phyloP scores from a whole-genome alignment of 73 alveolate genomes.

The Diophrys sp. region DNA sequence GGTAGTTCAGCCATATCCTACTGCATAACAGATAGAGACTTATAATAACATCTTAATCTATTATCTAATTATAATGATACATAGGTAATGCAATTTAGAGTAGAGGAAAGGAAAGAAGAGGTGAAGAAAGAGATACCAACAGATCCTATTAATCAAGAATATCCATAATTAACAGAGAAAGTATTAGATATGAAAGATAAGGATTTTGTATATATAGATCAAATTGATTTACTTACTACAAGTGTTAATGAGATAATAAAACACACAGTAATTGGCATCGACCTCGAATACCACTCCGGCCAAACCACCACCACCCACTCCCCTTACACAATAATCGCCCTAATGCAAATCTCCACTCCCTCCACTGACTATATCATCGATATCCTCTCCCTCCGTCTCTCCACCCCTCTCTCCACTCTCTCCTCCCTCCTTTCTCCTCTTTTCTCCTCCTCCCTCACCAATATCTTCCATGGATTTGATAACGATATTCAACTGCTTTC shows the following conservation, averaged over 20 bases:
- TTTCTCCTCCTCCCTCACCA: conserved; percentile 50
- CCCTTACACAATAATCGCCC: conserved; percentile 70
- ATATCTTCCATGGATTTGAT: conserved; percentile 93
- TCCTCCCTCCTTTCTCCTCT: conserved; percentile 53
- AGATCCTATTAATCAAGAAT: too few species aligned
- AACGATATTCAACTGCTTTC: conserved; percentile 82
- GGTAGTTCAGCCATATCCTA: too few species aligned
- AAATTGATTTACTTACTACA: background rate
- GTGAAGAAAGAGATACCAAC: too few species aligned
- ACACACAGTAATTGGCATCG: conserved; percentile 72
- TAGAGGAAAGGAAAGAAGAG: too few species aligned
- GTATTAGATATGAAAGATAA: too few species aligned
- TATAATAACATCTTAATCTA: too few species aligned
- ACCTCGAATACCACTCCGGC: conserved; percentile 81
- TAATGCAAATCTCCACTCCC: conserved; percentile 78
- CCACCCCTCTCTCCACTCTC: conserved; percentile 38
- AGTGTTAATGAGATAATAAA: conserved; percentile 33
- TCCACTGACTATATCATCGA: conserved; percentile 79
- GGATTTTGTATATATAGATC: conserved; percentile 4
- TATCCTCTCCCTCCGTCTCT: conserved; percentile 59
- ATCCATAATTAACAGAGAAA: too few species aligned
- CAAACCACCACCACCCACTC: conserved; percentile 67
- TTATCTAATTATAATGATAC: too few species aligned
- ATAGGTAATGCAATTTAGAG: too few species aligned
- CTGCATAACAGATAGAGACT: too few species aligned